Conservation (phyloP, 1,284 basidiomycete species). For the Leccinum fuscescens region DNA sequence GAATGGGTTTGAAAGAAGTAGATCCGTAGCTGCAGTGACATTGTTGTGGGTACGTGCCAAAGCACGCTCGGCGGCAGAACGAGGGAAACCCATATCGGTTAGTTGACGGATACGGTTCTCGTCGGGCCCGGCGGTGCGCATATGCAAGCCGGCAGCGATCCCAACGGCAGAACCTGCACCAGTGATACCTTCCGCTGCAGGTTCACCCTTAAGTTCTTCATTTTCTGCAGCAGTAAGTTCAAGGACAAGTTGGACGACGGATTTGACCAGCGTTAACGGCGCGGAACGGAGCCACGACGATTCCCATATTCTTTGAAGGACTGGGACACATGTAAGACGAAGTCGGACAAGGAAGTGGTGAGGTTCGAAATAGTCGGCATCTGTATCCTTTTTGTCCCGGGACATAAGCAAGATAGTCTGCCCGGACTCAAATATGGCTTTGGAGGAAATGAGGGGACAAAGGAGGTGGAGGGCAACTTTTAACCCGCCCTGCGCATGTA, state of each 20-base stretch:
- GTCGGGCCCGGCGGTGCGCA: slow-evolving; percentile 56
- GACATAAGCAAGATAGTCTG: slow-evolving; percentile 76
- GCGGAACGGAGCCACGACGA: slow-evolving; percentile 79
- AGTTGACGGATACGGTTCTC: slow-evolving; percentile 79
- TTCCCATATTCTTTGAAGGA: slow-evolving; percentile 76
- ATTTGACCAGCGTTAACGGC: slow-evolving; percentile 71
- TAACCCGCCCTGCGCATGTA: slow-evolving; percentile 77
- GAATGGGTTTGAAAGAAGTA: slow-evolving; percentile 82
- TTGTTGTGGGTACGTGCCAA: slow-evolving; percentile 87
- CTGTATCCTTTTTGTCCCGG: slow-evolving; percentile 76
- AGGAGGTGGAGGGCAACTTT: slow-evolving; percentile 83
- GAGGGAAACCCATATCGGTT: slow-evolving; percentile 96
- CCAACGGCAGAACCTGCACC: slow-evolving; percentile 31
- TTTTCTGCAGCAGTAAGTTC: slow-evolving; percentile 82
- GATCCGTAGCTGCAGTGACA: slow-evolving; percentile 85
- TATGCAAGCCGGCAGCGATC: slow-evolving; percentile 39
- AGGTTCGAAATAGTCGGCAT: slow-evolving; percentile 78
- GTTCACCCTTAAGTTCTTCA: slow-evolving; percentile 60
- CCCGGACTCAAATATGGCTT: slow-evolving; percentile 80
- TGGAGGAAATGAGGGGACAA: slow-evolving; percentile 74
- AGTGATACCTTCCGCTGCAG: slow-evolving; percentile 24
- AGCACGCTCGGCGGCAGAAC: slow-evolving; percentile 81
- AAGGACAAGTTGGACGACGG: slow-evolving; percentile 76
- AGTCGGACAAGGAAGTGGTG: slow-evolving; percentile 84
- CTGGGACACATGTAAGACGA: slow-evolving; percentile 69